Evolutionary conservation across 2,329 filamentous ascomycete genomes (phyloP), one percentile per base, ranked within the genome.

Genomic region (Sclerotinia nivalis): DNA sequence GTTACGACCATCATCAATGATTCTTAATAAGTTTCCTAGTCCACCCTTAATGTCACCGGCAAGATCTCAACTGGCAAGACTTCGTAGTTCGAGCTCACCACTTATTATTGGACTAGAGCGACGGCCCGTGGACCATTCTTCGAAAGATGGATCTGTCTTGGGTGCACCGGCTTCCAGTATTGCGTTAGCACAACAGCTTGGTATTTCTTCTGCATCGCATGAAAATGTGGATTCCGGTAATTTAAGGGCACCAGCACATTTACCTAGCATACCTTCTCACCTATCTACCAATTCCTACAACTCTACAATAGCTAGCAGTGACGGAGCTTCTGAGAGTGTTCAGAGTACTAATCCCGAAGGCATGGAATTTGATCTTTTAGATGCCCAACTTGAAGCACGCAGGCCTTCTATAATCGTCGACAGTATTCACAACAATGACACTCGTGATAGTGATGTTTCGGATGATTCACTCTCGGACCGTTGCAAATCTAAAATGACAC

Each of bases 391-490:
- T 25, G 66, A 55, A 43, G 18, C 58, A 25, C 47, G 58, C 40
- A 52, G 66, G n/a, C 66, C 47, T 25, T 69, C 58, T 6, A 69
- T 55, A 18, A 64, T 64, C 34, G 68, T 58, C 1, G 60, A 58
- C 55, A 45, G 15, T 43, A 22, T 34, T 40, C 31, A 60, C 28
- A 47, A 28, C 8, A 20, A 68, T 60, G 56, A 49, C 2, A 12
- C 55, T 62, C 71, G 69, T 7, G 70, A 71, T 9, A 76, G 73
- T 59, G 67, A 70, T 34, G 69, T 70, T 37, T 77, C 75, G 37
- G 68, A 73, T 70, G 70, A 72, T 18, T 72, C 73, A 31, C 75
- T 73, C 15, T 69, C 74, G 15, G 68, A 73, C 13, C 71, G 70
- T 25, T 59, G 70, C 28, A 66, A 58, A 40, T 69, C 69, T 49